These are phyloP conservation scores for Acacia confusa DNA, from an alignment of 306 rosid species.

Conservation along the genomic window DNA sequence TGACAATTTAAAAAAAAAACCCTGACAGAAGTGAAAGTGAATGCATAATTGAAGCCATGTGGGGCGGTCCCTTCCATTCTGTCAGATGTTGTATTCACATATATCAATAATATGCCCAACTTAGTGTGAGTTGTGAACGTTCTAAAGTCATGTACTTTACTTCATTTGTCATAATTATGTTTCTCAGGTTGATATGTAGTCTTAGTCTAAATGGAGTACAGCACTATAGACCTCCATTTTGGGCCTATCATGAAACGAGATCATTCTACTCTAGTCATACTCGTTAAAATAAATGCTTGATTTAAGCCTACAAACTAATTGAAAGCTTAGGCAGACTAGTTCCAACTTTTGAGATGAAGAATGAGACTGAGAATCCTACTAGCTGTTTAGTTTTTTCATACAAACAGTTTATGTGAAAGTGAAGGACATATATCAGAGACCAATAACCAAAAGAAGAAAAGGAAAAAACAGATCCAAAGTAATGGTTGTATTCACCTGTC, in stretches of 20 bases:
- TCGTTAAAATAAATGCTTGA: neutral
- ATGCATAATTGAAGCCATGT: neutral
- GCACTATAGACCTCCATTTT: neutral
- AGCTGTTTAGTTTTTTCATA: neutral
- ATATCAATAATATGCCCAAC: neutral
- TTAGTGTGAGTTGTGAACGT: neutral
- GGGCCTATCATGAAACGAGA: neutral
- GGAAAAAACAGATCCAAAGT: neutral
- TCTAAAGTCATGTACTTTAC: neutral
- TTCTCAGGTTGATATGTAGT: neutral
- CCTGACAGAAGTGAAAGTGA: neutral
- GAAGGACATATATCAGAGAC: slow-evolving; percentile 8
- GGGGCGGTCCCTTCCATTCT: neutral
- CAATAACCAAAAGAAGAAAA: slow-evolving; percentile 14
- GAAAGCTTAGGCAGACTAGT: slow-evolving; percentile 7
- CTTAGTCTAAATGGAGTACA: neutral
- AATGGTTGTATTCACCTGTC: slow-evolving; percentile 57
- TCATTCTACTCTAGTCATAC: neutral
- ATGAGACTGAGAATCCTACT: slow-evolving; percentile 6
- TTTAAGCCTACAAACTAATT: neutral
- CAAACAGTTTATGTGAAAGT: neutral
- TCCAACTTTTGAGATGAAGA: neutral
- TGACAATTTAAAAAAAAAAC: neutral
- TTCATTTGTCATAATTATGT: neutral
- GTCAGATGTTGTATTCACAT: neutral